phyloP scores from a whole-genome alignment of 2,329 filamentous ascomycete genomes.

The Fusarium austroafricanum region DNA sequence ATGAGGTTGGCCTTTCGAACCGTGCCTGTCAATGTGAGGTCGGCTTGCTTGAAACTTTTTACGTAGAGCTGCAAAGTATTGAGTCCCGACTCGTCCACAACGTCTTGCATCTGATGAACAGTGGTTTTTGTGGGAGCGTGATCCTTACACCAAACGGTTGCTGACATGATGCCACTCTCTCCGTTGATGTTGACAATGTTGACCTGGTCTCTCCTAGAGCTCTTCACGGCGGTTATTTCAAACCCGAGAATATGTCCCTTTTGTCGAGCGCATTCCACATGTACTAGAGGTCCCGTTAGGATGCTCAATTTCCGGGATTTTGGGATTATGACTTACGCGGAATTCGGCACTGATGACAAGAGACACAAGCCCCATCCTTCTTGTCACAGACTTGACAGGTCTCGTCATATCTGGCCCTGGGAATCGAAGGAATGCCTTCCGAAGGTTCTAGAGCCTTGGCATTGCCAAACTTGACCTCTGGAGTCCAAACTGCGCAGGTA shows the following conservation, averaged over 20 bases:
- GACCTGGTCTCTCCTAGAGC: constrained; percentile 83
- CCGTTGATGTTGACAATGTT: constrained; percentile 83
- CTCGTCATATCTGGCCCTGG: constrained; percentile 77
- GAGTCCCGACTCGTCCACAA: constrained; percentile 75
- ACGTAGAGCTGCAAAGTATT: constrained; percentile 89
- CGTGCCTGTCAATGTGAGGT: constrained; percentile 88
- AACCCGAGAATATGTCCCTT: constrained; percentile 87
- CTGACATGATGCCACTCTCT: constrained; percentile 85
- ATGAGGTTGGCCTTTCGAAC: constrained; percentile 90
- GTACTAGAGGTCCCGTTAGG: constrained; percentile 64
- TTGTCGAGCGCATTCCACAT: constrained; percentile 91
- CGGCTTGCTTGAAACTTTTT: constrained; percentile 93
- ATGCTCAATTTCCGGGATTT: background rate
- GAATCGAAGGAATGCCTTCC: constrained; percentile 89
- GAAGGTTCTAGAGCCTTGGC: constrained; percentile 84
- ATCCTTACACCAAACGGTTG: constrained; percentile 91
- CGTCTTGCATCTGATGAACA: constrained; percentile 83
- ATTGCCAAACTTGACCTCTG: constrained; percentile 92
- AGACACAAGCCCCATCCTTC: constrained; percentile 80
- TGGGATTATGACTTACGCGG: constrained; percentile 54
- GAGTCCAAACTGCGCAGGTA: constrained; percentile 89
- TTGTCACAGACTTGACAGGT: constrained; percentile 87
- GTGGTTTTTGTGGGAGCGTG: constrained; percentile 79
- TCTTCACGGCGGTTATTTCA: constrained; percentile 89
- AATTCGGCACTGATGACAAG: constrained; percentile 79